Percentiles rank a stretch among this genome's conserved stretches.
Evolutionary conservation across 371 early-diverging fungal species (phyloP).

Genomic region (Coemansia sp.): DNA sequence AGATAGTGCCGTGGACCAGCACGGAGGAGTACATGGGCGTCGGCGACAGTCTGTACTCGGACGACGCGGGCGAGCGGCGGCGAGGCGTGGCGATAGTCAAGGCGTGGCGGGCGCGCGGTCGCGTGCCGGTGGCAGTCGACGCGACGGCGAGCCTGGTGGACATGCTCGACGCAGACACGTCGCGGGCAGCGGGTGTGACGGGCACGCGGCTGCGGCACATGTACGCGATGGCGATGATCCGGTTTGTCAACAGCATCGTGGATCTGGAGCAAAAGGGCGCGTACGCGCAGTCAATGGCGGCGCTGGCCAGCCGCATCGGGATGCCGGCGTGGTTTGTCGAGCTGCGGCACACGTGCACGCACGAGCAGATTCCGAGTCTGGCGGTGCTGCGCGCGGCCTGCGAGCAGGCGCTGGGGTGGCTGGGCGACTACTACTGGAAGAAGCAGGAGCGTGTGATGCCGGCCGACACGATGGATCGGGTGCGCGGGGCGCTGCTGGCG

Average conservation of each 20-base stretch:
- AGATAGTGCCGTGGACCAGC: conserved; percentile 58
- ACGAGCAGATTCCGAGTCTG: conserved; percentile 58
- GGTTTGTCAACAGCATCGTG: conserved; percentile 63
- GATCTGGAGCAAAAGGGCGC: conserved; percentile 58
- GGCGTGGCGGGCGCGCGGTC: conserved; percentile 60
- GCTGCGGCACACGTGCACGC: conserved; percentile 61
- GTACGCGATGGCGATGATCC: conserved; percentile 60
- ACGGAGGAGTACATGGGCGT: conserved; percentile 56
- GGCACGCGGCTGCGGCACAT: conserved; percentile 54
- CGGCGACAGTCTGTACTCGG: conserved; percentile 53
- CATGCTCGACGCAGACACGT: conserved; percentile 12
- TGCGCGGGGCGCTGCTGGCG: conserved; percentile 17
- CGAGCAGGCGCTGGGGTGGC: conserved; percentile 56
- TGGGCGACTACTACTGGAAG: conserved; percentile 58
- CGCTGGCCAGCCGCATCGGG: conserved; percentile 57
- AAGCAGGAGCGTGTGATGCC: conserved; percentile 32
- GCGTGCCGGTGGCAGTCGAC: conserved; percentile 58
- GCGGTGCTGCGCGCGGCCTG: conserved; percentile 55
- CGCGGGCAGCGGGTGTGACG: conserved; percentile 42
- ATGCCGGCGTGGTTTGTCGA: conserved; percentile 69
- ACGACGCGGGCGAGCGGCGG: conserved; percentile 33
- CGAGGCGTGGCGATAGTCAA: conserved; percentile 53
- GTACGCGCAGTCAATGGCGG: conserved; percentile 54
- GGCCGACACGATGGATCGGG: conserved; percentile 26
- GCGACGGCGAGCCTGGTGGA: conserved; percentile 59